Evolutionary conservation across 2,329 filamentous ascomycete species (phyloP), one percentile per base, ranked within the genome.

Genomic region (Calonectria pseudoreteaudii): DNA sequence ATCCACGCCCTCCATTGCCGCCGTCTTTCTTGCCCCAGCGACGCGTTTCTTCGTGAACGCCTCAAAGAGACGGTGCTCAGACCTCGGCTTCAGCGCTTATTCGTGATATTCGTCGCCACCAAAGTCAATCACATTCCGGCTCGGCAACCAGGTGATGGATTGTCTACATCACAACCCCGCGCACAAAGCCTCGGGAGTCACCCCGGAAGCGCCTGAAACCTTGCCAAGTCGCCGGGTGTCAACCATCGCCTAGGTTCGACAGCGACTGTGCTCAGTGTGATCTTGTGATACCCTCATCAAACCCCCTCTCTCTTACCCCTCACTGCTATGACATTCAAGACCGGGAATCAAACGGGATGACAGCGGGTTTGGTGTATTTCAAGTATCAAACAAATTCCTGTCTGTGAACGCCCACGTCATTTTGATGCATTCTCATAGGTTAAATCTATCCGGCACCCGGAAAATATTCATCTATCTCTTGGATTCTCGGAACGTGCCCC

Each of bases 21-120:
- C 70, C 50, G 68, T 66, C 69, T 76, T 76, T 71, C 78, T 79
- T 76, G 79, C 77, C 79, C 77, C 62, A 52, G 73, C 76, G 77
- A 80, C 78, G 76, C 72, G 70, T 70, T 75, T 64, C 53, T 68
- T 62, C 60, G 79, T 79, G 73, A 80, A 74, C 68, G 53, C 60
- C 66, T 60, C 53, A 69, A 52, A 58, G 31, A 30, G 44, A 66
- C 34, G 5, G 41, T 20, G 58, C 58, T 53, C 44, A 56, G 71
- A 52, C 44, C 67, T 71, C 74, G 44, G 68, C 69, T 44, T 75
- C 68, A 68, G 78, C 68, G 74, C 76, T 68, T 76, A 26, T 50
- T 44, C 36, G 44, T 72, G 70, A 38, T 66, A 52, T 30, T 49
- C 62, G 30, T 65, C 26, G 58, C 36, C 69, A 72, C 70, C 65